Percentiles rank a stretch among this genome's conserved stretches.
Conservation (phyloP, 305 asterid species). For the Ajuga reptans region DNA sequence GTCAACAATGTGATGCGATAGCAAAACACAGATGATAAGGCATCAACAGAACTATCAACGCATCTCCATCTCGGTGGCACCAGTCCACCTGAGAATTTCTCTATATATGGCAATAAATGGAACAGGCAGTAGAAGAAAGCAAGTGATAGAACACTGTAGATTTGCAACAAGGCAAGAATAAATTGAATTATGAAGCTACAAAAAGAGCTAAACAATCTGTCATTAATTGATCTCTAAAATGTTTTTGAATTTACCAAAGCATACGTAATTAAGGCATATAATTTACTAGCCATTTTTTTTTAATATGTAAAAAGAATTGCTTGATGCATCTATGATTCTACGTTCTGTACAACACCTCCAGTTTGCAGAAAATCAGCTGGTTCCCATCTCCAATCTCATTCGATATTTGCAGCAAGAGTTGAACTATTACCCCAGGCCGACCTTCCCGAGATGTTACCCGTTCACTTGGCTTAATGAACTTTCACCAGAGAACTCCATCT, state of each 20-base stretch:
- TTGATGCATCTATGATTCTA: slow-evolving; percentile 16
- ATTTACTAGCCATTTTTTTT: slow-evolving; percentile 11
- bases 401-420: slow-evolving; percentile 2
- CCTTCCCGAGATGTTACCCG: not conserved
- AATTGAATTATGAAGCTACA: not conserved
- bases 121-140: not conserved
- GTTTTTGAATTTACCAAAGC: not conserved
- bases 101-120: not conserved
- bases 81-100: not conserved
- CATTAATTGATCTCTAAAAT: not conserved
- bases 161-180: not conserved
- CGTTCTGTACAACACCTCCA: slow-evolving; percentile 22
- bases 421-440: not conserved
- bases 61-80: not conserved
- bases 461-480: not conserved
- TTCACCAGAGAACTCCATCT: not conserved
- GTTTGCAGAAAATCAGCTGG: slow-evolving; percentile 17
- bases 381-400: slow-evolving; percentile 1
- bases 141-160: not conserved
- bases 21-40: not conserved
- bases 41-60: not conserved
- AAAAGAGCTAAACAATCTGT: not conserved
- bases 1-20: not conserved
- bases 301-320: slow-evolving; percentile 15
- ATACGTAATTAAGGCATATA: slow-evolving; percentile 4